Percentiles rank a stretch among this genome's conserved stretches.
Conservation (phyloP, 805 yeast species). For the Suhomyces kilbournensis region DNA sequence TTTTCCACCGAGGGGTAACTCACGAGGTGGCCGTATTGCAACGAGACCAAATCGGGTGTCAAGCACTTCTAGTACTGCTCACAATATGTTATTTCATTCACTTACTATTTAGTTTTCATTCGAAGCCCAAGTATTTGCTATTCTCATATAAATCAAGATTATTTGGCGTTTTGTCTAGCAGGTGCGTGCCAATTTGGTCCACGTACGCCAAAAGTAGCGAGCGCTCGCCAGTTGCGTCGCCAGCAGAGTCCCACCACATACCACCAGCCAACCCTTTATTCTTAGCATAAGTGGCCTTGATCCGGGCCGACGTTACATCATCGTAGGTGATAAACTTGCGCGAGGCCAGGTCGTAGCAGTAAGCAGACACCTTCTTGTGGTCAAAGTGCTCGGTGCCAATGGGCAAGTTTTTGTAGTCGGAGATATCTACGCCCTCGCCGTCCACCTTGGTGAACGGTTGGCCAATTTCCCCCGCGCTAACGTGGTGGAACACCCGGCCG, state of each 20-base stretch:
- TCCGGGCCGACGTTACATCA: constrained; percentile 46
- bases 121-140: not conserved
- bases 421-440: constrained; percentile 30
- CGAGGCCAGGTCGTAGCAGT: constrained; percentile 10
- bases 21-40: too few relatives aligned
- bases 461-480: constrained; percentile 40
- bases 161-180: not conserved
- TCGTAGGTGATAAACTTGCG: constrained; percentile 53
- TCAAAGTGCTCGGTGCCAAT: constrained; percentile 52
- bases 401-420: constrained; percentile 59
- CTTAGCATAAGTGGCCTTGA: constrained; percentile 60
- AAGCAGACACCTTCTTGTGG: constrained; percentile 44
- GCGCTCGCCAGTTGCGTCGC: constrained; percentile 46
- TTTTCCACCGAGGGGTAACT: too few relatives aligned
- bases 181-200: constrained; percentile 28
- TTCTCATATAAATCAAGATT: too few relatives aligned
- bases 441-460: constrained; percentile 26
- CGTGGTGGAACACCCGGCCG: constrained; percentile 48
- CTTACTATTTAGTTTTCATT: too few relatives aligned
- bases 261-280: constrained; percentile 67
- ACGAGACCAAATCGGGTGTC: too few relatives aligned
- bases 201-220: constrained; percentile 50
- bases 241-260: constrained; percentile 94
- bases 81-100: too few relatives aligned
- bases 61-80: too few relatives aligned